Evolutionary conservation across 2,329 filamentous ascomycete genomes (phyloP).

Genomic region (Penicillium sp.): DNA sequence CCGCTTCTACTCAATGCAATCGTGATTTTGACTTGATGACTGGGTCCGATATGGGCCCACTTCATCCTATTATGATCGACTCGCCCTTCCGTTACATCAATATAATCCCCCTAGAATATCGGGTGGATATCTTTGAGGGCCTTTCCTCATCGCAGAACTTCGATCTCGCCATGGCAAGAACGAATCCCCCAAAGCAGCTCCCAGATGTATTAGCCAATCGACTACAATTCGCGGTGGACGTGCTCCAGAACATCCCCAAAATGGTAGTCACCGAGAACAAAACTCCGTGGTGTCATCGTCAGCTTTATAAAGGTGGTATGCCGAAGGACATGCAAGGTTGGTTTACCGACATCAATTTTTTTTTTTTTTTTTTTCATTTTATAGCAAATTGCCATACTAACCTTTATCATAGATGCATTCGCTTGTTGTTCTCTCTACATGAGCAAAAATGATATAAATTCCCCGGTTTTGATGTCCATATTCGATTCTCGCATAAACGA

Average conservation of each 20-base stretch:
- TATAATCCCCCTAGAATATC: background rate
- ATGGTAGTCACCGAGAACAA: constrained; percentile 52
- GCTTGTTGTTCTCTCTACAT: constrained; percentile 56
- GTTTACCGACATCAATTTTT: background rate
- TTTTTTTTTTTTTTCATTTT: too few species aligned
- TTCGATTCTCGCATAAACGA: constrained; percentile 50
- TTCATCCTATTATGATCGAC: background rate
- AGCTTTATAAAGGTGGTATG: constrained; percentile 55
- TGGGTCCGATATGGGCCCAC: background rate
- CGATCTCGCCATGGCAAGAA: background rate
- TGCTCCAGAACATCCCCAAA: constrained; percentile 45
- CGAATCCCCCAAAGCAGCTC: constrained; percentile 11
- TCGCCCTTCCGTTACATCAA: background rate
- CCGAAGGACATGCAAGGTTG: constrained; percentile 53
- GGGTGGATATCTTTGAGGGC: background rate
- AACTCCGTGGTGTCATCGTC: constrained; percentile 56
- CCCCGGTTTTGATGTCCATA: constrained; percentile 50
- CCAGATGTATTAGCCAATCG: constrained; percentile 29
- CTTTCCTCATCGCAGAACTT: background rate
- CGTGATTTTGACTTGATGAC: background rate
- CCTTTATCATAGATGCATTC: constrained; percentile 47
- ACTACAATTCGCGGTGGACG: constrained; percentile 43
- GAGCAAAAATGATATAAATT: constrained; percentile 51
- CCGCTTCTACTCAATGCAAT: background rate
- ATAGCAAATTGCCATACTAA: too few species aligned